Conservation (phyloP, 768 basidiomycete species). For the Tephrocybe sp. region DNA sequence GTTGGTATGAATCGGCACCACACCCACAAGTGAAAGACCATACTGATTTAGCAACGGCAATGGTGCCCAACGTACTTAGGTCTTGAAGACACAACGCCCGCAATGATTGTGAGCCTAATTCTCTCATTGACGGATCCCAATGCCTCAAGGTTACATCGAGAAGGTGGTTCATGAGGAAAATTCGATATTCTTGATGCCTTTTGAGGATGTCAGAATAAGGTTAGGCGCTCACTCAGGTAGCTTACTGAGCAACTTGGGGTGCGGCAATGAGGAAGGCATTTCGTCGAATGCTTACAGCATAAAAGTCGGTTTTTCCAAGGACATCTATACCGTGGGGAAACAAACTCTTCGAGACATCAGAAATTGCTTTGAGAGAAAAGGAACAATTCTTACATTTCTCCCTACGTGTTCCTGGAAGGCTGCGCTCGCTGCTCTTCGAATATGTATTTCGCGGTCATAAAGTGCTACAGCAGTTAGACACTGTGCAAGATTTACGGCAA, state of each 20-base stretch:
- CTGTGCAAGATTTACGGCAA: constrained; percentile 66
- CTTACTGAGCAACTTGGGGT: constrained; percentile 84
- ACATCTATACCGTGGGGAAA: constrained; percentile 96
- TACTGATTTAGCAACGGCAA: constrained; percentile 53
- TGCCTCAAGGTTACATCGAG: constrained; percentile 76
- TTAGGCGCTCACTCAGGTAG: constrained; percentile 10
- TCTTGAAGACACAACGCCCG: constrained; percentile 65
- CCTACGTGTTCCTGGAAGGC: constrained; percentile 98
- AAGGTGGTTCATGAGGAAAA: constrained; percentile 69
- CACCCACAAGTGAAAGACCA: constrained; percentile 4
- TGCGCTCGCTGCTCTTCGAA: constrained; percentile 93
- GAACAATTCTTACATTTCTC: constrained; percentile 65
- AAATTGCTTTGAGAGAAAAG: neutral
- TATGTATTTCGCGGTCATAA: constrained; percentile 93
- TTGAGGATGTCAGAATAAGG: neutral
- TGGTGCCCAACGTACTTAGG: constrained; percentile 50
- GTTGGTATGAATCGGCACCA: neutral
- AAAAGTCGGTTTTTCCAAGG: constrained; percentile 90
- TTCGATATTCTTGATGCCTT: constrained; percentile 80
- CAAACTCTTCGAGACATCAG: constrained; percentile 54
- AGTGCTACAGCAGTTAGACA: constrained; percentile 77
- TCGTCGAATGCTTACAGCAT: constrained; percentile 82
- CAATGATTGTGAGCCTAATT: constrained; percentile 75
- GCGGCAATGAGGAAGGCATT: constrained; percentile 87
- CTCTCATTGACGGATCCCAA: constrained; percentile 85